These are phyloP conservation scores for Omphalotus olearius DNA, from an alignment of 1,284 basidiomycete species.

Conservation along the genomic window DNA sequence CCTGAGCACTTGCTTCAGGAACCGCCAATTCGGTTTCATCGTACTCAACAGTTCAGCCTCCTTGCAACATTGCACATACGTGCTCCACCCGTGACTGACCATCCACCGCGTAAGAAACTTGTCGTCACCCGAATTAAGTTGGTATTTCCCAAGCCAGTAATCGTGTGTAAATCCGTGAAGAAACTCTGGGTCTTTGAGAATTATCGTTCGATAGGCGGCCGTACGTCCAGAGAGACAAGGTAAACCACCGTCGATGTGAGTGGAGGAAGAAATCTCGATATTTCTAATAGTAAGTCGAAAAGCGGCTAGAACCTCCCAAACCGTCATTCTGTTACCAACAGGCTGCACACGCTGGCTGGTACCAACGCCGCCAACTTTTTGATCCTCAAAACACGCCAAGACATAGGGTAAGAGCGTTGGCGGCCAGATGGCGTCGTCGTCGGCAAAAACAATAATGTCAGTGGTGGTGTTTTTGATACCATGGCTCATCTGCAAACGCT, in stretches of 20 bases:
- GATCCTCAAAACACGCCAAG: constrained; percentile 90
- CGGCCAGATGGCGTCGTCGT: constrained; percentile 95
- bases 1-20: constrained; percentile 86
- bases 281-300: constrained; percentile 90
- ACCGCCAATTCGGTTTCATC: constrained; percentile 95
- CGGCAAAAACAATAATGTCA: constrained; percentile 94
- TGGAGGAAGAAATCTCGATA: constrained; percentile 85
- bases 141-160: constrained; percentile 89
- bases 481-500: constrained; percentile 88
- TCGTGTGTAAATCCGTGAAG: constrained; percentile 91
- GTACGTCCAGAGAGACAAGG: constrained; percentile 90
- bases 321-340: constrained; percentile 73
- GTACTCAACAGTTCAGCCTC: constrained; percentile 88
- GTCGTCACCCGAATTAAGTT: constrained; percentile 90
- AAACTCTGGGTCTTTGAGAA: constrained; percentile 91
- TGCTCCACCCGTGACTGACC: constrained; percentile 91
- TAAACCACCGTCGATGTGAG: constrained; percentile 89
- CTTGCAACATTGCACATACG: constrained; percentile 87
- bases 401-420: constrained; percentile 81
- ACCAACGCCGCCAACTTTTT: constrained; percentile 87
- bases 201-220: constrained; percentile 88
- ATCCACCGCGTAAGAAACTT: constrained; percentile 96
- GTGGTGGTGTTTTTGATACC: constrained; percentile 87
- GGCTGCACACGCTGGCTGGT: constrained; percentile 88
- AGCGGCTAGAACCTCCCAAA: constrained; percentile 91